phyloP scores from a whole-genome alignment of 169 alveolate genomes.

The Condylostoma magnum region DNA sequence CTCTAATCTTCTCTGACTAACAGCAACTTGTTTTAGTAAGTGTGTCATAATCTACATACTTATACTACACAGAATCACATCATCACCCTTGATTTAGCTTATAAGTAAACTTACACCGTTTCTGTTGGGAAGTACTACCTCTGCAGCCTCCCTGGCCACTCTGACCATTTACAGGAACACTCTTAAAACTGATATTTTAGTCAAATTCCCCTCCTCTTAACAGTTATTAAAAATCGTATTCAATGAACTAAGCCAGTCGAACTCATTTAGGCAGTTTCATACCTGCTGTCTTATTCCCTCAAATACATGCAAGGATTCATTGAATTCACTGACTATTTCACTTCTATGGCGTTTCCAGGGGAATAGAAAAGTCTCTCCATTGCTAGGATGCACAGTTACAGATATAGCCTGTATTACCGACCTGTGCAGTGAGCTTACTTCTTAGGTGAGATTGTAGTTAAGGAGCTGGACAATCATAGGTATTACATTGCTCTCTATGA shows the following conservation, averaged over 20 bases:
- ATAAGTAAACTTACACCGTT: conserved; percentile 40
- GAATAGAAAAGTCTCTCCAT: conserved; percentile 68
- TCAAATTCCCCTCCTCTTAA: conserved; percentile 61
- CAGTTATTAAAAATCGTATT: conserved; percentile 24
- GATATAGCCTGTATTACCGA: conserved; percentile 42
- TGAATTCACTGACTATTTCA: conserved; percentile 44
- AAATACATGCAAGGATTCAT: conserved; percentile 48
- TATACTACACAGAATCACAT: conserved; percentile 51
- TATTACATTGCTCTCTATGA: conserved; percentile 43
- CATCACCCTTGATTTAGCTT: conserved; percentile 51
- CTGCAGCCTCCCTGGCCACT: conserved; percentile 53
- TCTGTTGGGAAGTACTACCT: conserved; percentile 41
- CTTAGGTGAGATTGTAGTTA: conserved; percentile 31
- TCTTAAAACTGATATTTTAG: conserved; percentile 69
- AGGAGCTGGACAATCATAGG: conserved; percentile 32
- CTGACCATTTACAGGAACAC: conserved; percentile 66
- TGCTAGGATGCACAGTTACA: conserved; percentile 60
- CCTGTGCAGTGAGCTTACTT: conserved; percentile 33
- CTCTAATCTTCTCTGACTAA: conserved; percentile 1
- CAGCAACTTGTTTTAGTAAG: conserved; percentile 46
- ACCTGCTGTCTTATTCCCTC: conserved; percentile 48
- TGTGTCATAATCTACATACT: conserved; percentile 60
- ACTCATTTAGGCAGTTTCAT: conserved; percentile 32
- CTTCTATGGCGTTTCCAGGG: conserved; percentile 73
- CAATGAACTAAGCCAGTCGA: conserved; percentile 45